Evolutionary conservation across 176 grass and related monocot genomes (phyloP).

Genomic region (Zea luxurians): DNA sequence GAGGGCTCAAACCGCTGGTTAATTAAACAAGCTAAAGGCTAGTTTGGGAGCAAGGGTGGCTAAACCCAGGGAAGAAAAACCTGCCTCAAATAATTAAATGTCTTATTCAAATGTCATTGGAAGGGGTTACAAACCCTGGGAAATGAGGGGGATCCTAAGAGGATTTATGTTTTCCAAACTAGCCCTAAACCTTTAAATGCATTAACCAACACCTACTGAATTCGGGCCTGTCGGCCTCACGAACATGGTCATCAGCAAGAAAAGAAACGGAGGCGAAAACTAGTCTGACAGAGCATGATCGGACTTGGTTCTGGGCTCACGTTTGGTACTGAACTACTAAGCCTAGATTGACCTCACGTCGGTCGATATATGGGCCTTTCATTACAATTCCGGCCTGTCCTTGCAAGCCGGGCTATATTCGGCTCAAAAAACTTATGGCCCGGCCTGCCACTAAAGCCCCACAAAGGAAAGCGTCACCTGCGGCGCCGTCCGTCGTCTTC

Average conservation of each 20-base stretch:
- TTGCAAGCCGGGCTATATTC: background rate
- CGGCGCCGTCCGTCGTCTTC: background rate
- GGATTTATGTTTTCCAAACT: no score
- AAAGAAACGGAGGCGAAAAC: background rate
- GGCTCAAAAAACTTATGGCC: background rate
- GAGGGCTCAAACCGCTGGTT: background rate
- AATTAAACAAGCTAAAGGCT: background rate
- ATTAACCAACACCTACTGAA: no score
- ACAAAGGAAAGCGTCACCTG: background rate
- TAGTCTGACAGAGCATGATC: background rate
- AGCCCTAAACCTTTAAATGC: no score
- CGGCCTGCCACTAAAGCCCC: constrained; percentile 12
- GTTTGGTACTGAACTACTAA: no score
- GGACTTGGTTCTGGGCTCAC: background rate
- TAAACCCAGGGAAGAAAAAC: no score
- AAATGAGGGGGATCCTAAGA: no score
- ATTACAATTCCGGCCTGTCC: background rate
- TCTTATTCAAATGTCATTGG: no score
- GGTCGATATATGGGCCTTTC: background rate
- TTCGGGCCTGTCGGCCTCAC: background rate
- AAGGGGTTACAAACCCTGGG: no score
- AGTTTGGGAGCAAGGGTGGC: no score
- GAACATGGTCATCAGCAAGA: background rate
- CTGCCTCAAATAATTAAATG: no score
- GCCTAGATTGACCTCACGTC: no score